These are phyloP conservation scores for Ustilago crameri DNA, from an alignment of 1,284 basidiomycete species.

Conservation along the genomic window DNA sequence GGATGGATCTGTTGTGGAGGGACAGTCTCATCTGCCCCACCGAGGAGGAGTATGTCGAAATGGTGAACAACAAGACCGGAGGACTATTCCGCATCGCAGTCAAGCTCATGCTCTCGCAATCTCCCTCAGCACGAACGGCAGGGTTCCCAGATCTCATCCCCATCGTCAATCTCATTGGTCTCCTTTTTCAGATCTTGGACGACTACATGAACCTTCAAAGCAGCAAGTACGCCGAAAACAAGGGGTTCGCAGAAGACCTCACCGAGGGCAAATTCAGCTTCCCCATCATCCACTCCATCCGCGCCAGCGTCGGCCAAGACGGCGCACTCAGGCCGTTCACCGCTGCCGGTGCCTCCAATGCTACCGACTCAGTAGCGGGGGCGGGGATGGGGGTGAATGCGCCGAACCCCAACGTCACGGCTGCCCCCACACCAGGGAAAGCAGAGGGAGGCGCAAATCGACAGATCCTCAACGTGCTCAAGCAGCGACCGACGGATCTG, in stretches of 20 bases:
- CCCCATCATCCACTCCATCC: constrained; percentile 88
- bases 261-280: constrained; percentile 97
- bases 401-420: constrained; percentile 12
- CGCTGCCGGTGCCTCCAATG: background rate
- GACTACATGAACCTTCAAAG: constrained; percentile 97
- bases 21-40: constrained; percentile 91
- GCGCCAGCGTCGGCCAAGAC: constrained; percentile 62
- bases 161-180: constrained; percentile 90
- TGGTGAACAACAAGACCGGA: constrained; percentile 99
- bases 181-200: constrained; percentile 95
- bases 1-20: constrained; percentile 92
- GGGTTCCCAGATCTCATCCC: constrained; percentile 72
- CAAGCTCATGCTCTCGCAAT: constrained; percentile 90
- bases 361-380: background rate
- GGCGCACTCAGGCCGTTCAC: background rate
- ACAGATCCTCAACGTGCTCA: constrained; percentile 62
- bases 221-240: constrained; percentile 84
- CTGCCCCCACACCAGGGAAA: background rate
- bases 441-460: constrained; percentile 34
- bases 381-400: background rate
- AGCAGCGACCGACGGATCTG: constrained; percentile 58
- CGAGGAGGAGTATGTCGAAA: constrained; percentile 91
- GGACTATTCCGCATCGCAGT: constrained; percentile 91
- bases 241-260: constrained; percentile 93
- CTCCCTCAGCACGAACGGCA: constrained; percentile 1